Evolutionary conservation across 2,329 filamentous ascomycete genomes (phyloP).

Genomic region (Ophiocordyceps camponoti-saundersi): DNA sequence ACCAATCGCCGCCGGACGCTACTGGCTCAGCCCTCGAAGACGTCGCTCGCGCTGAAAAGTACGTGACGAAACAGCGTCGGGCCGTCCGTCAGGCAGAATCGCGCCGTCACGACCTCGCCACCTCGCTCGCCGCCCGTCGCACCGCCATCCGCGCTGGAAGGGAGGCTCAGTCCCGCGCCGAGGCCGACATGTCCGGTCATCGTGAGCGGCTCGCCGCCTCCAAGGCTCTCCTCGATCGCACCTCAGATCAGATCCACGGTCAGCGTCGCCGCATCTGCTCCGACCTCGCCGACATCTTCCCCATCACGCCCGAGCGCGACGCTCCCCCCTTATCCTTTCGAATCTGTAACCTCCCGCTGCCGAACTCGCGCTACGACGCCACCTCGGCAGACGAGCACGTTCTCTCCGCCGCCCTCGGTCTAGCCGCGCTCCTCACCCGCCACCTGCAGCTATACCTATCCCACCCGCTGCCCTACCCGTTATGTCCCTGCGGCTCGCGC

Average conservation of each 20-base stretch:
- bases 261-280: conserved; percentile 80
- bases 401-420: conserved; percentile 66
- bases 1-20: conserved; percentile 20
- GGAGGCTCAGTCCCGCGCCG: conserved; percentile 37
- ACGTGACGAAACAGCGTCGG: conserved; percentile 47
- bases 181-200: conserved; percentile 44
- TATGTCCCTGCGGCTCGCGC: conserved; percentile 55
- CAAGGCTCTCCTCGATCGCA: conserved; percentile 34
- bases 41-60: conserved; percentile 28
- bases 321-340: conserved; percentile 58
- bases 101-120: conserved; percentile 48
- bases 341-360: conserved; percentile 61
- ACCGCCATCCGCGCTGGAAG: conserved; percentile 51
- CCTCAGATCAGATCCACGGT: conserved; percentile 53
- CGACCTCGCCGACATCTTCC: conserved; percentile 63
- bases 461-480: conserved; percentile 63
- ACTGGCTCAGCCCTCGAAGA: conserved; percentile 32
- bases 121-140: conserved; percentile 47
- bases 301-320: conserved; percentile 48
- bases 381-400: conserved; percentile 42
- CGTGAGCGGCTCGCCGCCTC: conserved; percentile 40
- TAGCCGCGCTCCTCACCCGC: conserved; percentile 58
- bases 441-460: conserved; percentile 69
- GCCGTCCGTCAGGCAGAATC: conserved; percentile 43
- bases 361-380: conserved; percentile 61